Percentiles rank a stretch among this genome's conserved stretches.
phyloP scores from a whole-genome alignment of 2,329 filamentous ascomycete genomes.

The Blastomyces silverae region DNA sequence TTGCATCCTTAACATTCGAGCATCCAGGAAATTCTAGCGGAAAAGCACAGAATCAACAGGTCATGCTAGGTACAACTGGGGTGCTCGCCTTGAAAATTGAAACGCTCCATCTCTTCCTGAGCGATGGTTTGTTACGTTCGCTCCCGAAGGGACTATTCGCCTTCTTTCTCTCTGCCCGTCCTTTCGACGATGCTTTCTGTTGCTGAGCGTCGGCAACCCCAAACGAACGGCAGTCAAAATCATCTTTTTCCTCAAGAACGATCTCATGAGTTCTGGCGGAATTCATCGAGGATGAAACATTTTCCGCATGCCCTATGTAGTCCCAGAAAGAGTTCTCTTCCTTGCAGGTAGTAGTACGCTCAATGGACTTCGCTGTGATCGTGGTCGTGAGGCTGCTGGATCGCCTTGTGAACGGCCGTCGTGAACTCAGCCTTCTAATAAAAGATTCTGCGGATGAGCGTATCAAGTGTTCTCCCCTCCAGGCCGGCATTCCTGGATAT shows the following conservation, averaged over 20 bases:
- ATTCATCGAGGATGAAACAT: background rate
- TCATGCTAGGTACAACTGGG: background rate
- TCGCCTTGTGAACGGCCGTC: slow-evolving; percentile 66
- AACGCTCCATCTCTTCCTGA: slow-evolving; percentile 19
- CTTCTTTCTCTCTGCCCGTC: slow-evolving; percentile 6
- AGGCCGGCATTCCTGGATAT: slow-evolving; percentile 70
- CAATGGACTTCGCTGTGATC: slow-evolving; percentile 19
- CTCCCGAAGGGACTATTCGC: background rate
- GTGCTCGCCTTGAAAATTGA: slow-evolving; percentile 18
- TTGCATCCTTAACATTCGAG: background rate
- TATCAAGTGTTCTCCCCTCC: slow-evolving; percentile 63
- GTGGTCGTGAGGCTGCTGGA: slow-evolving; percentile 50
- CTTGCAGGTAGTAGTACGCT: slow-evolving; percentile 14
- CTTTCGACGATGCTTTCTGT: background rate
- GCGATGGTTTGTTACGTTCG: slow-evolving; percentile 16
- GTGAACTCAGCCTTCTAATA: slow-evolving; percentile 79
- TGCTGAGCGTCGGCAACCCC: background rate
- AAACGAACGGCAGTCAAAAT: background rate
- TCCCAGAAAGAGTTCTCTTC: slow-evolving; percentile 13
- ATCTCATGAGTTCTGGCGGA: slow-evolving; percentile 10
- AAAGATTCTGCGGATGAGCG: slow-evolving; percentile 74
- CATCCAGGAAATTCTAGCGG: background rate
- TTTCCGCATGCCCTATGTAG: slow-evolving; percentile 11
- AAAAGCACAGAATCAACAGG: background rate
- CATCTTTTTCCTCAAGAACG: slow-evolving; percentile 8